These are phyloP conservation scores for Backusella liffmaniae DNA, from an alignment of 192 early-diverging fungal species.

Conservation along the genomic window DNA sequence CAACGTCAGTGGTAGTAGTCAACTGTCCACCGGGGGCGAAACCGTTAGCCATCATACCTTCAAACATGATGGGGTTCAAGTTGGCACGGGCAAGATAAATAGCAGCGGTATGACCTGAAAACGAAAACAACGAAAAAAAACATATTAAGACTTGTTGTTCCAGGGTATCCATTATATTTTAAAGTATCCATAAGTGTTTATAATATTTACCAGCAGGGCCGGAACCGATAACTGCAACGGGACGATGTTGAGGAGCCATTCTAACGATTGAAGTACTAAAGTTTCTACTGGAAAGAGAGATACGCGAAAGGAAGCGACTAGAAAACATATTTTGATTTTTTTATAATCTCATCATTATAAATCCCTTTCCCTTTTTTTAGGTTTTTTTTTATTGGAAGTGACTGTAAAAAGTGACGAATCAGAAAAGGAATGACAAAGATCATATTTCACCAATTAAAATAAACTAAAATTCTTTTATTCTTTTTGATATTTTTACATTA, in stretches of 20 bases:
- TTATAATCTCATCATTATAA: conserved; percentile 7
- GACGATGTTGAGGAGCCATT: conserved; percentile 45
- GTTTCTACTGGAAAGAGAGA: background rate
- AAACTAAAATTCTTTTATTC: background rate
- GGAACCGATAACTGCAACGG: conserved; percentile 81
- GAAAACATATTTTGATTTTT: conserved; percentile 4
- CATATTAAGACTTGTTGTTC: background rate
- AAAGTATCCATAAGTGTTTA: background rate
- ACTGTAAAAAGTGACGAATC: background rate
- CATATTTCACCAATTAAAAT: conserved; percentile 4
- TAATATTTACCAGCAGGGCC: conserved; percentile 77
- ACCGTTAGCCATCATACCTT: conserved; percentile 94
- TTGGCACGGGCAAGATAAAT: conserved; percentile 96
- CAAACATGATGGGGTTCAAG: conserved; percentile 90
- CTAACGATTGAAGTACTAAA: conserved; percentile 12
- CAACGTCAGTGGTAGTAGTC: conserved; percentile 95
- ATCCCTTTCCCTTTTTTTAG: background rate
- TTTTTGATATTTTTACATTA: conserved; percentile 26
- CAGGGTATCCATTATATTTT: background rate
- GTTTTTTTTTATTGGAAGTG: background rate
- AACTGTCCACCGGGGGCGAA: conserved; percentile 67
- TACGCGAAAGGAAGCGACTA: conserved; percentile 12
- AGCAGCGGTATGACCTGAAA: conserved; percentile 85
- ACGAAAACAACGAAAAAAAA: background rate
- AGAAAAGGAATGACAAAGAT: background rate